These are phyloP conservation scores for Piper longum DNA, from an alignment of 164 flowering plant species.

Conservation along the genomic window DNA sequence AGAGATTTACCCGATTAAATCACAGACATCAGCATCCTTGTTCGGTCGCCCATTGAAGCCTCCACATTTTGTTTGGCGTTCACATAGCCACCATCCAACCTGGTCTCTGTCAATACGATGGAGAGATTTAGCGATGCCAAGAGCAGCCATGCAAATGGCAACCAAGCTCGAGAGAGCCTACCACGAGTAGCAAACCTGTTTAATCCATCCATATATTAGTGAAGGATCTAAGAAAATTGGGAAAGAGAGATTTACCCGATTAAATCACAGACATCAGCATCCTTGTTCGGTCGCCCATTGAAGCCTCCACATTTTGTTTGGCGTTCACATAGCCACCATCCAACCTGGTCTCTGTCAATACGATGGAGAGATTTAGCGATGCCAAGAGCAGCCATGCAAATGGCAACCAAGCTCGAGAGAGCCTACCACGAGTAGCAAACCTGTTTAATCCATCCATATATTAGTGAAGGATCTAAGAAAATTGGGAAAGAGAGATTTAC, in stretches of 20 bases:
- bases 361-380: conserved; percentile 68
- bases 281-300: conserved; percentile 94
- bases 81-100: conserved; percentile 97
- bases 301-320: conserved; percentile 87
- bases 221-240: too few relatives aligned
- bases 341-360: conserved; percentile 81
- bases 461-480: conserved; percentile 24
- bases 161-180: conserved; percentile 97
- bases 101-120: conserved; percentile 79
- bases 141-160: conserved; percentile 89
- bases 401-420: conserved; percentile 86
- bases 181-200: conserved; percentile 99
- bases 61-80: conserved; percentile 80
- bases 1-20: not conserved
- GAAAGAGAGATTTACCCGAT: not conserved
- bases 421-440: conserved; percentile 99
- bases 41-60: conserved; percentile 93
- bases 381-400: conserved; percentile 92
- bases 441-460: conserved; percentile 19
- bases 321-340: conserved; percentile 95
- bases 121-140: conserved; percentile 71
- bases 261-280: conserved; percentile 58
- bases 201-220: not conserved
- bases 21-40: conserved; percentile 85
- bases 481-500: too few relatives aligned